Evolutionary conservation across 306 rosid species (phyloP), one percentile per base, ranked within the genome.

Genomic region (Medicago lupulina): DNA sequence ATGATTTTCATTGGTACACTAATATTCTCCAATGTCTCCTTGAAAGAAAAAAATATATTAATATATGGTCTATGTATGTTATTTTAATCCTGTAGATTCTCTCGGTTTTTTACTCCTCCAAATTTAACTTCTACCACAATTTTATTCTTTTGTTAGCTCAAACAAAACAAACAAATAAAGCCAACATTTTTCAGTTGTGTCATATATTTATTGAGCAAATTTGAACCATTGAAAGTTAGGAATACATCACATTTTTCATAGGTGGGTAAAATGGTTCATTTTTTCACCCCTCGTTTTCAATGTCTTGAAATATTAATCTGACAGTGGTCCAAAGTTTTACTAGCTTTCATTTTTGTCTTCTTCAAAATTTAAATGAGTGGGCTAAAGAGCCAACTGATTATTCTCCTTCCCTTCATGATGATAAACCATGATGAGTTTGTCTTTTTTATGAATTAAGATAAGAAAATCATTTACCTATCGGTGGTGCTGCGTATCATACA

Each of bases 331-430:
- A 81, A 78, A 43, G 34, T 61, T 72, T 81, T 57, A 64, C 67
- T 70, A 36, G 77, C 78, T 50, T 46, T 62, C 58, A 75, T 2
- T 55, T 79, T 83, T 80, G 81, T 71, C 81, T 66, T 70, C 67
- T 80, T 85, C 75, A 55, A 73, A 83, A 85, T 75, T 81, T 77
- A 86, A 85, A 81, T 85, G 79, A 70, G 77, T 73, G 74, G 84
- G 81, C 73, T 74, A 58, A 83, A 87, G 85, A 85, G 84, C 67
- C 80, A 65, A 82, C 63, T 80, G 83, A 80, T 86, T 60, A 80
- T 86, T 80, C 84, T 73, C 79, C 86, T 84, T 73, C 87, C n/a
- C 9, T 80, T 86, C 87, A 86, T 87, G 79, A 89, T 89, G 85
- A 71, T 75, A 78, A 78, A 69, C 80, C 87, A 89, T 84, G 65